Base-by-base conservation (phyloP, 805 yeast species). In the Diddensiella caesifluorescens region DNA sequence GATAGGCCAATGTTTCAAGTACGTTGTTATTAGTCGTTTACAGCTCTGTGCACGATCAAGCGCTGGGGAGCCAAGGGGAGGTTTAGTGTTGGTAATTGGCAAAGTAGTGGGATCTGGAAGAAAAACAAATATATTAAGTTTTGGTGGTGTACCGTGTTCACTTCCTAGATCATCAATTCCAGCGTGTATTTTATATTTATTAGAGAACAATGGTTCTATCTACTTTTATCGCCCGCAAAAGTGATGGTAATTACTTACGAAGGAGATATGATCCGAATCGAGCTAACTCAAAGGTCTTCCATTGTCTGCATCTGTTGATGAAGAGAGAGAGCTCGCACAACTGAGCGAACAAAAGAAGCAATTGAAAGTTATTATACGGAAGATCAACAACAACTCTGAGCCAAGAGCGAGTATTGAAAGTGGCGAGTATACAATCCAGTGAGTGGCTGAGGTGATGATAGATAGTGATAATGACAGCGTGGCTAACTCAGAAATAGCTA, bases 221-320 rank as follows among this genome's bases (percentile, higher is more conserved):
- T 46, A 61, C 65, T 44, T 56, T 55, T 44, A 58, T 61, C 28
- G 60, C 59, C 16, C 45, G 65, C 22, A 48, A 46, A 16, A 35
- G 47, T 21, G 64, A 59, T 39, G 59, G 56, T 47, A 38, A 3
- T 52, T 41, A 13, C 18, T 19, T 16, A 7, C 10, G 38, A n/a
- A 6, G 30, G 13, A 22, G 9, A 10, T 22, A 5, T 22, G 27
- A 26, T 10, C 15, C 16, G 15, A 13, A 20, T 33, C 12, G 36
- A 33, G 4, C 35, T 23, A 35, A 34, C 29, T 10, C 15, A 16
- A 26, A 79, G 88, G 92, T 19, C 78, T 92, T 38, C 97, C 98
- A 22, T 70, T 90, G 42, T 79, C 94, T 46, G 95, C 95, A 4
- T 83, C 95, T 1, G 89, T 86, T 9, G 97, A 90, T 59, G 85